These are phyloP conservation scores for Boechera retrofracta DNA, from an alignment of 345 rosid genomes.

Conservation along the genomic window DNA sequence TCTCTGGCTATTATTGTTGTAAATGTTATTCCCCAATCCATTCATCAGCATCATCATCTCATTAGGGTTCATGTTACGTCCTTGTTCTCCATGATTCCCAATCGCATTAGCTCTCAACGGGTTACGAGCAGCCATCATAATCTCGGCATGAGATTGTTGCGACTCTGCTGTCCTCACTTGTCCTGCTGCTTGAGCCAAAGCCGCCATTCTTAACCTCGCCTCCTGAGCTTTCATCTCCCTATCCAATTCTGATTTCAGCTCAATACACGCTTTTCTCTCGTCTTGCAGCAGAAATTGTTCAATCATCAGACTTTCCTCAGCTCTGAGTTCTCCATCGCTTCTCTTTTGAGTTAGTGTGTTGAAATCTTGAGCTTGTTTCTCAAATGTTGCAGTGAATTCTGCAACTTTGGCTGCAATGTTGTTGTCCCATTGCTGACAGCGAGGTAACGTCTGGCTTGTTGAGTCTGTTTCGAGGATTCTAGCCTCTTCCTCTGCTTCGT, in stretches of 20 bases:
- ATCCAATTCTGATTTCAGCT: constrained; percentile 67
- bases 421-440: constrained; percentile 89
- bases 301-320: constrained; percentile 83
- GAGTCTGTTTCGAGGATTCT: constrained; percentile 85
- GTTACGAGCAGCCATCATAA: constrained; percentile 54
- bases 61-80: constrained; percentile 62
- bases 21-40: constrained; percentile 68
- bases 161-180: constrained; percentile 71
- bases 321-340: constrained; percentile 64
- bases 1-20: constrained; percentile 43
- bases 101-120: constrained; percentile 71
- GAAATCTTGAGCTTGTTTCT: constrained; percentile 84
- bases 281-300: constrained; percentile 81
- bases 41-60: constrained; percentile 62
- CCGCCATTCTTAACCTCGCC: constrained; percentile 73
- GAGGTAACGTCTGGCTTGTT: constrained; percentile 74
- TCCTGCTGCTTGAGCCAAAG: constrained; percentile 70
- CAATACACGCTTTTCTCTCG: constrained; percentile 62
- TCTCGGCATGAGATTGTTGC: constrained; percentile 57
- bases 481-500: constrained; percentile 97
- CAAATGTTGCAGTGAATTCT: constrained; percentile 82
- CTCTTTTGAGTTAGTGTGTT: constrained; percentile 74
- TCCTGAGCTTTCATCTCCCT: constrained; percentile 81
- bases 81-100: constrained; percentile 70
- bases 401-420: constrained; percentile 88